Evolutionary conservation across 164 flowering plant species (phyloP), one percentile per base, ranked within the genome.

Genomic region (Litsea cubeba): DNA sequence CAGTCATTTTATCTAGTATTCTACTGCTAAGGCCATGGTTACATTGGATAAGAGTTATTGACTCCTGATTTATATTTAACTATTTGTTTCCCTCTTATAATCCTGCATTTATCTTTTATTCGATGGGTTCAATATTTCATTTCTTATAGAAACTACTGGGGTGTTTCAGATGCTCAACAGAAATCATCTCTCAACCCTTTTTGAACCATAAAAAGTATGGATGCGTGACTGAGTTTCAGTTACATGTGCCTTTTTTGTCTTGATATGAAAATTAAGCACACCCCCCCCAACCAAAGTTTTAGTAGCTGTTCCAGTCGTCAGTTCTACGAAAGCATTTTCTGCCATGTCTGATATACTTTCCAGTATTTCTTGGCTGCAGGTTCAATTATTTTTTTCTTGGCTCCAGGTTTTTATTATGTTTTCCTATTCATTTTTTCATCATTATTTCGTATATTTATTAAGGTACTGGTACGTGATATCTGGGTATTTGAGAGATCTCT

Each of bases 401-500:
- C 46, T 40, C 10, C 46, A 40, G 46, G 14, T 63, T 20, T 11
- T 22, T 63, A 23, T 12, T 24, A 7, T 24, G 12, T 22, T 20
- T 22, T 63, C 25, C 66, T 24, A 63, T 11, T 63, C 66, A 63
- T 23, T 63, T 63, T 63, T 63, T 63, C 22, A 20, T 6, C 66
- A 11, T 58, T 58, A 11, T 58, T 58, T 58, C 22, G 14, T 58
- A 58, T 17, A 58, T 58, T 58, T 5, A 17, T 63, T 66, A 58
- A 93, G 99, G 87, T 93, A 23, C 94, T 93, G 72, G 97, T 95
- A 8, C 89, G 89, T 65, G 99, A 93, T 68, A 88, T 93, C 69
- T 95, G 99, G 99, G 99, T 93, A 28, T 91, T 95, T 76, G 99
- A 95, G 91, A 90, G 90, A 76, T 95, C 99, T 77, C 86, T 90